Evolutionary conservation across 768 basidiomycete species (phyloP).

Genomic region (Mycena filopes): DNA sequence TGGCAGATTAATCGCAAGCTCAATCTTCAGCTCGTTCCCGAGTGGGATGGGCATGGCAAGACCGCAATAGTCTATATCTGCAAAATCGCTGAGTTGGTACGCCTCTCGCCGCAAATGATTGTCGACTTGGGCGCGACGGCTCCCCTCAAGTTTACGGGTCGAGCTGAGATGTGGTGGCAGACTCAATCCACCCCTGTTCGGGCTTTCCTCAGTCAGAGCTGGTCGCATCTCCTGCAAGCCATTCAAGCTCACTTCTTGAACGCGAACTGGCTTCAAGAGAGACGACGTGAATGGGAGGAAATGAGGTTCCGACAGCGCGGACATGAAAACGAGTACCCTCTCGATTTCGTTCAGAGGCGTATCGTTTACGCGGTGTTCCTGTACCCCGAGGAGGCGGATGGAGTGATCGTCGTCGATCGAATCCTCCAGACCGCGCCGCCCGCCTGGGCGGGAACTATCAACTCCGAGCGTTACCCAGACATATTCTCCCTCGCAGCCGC

Average conservation of each 20-base stretch:
- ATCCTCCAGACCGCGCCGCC: not conserved
- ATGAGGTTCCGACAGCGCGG: conserved; percentile 10
- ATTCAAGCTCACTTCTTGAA: conserved; percentile 19
- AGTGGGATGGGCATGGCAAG: conserved; percentile 9
- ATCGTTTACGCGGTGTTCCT: not conserved
- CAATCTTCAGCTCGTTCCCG: not conserved
- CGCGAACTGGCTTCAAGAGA: not conserved
- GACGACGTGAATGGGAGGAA: not conserved
- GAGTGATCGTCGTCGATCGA: not conserved
- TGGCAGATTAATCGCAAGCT: conserved; percentile 17
- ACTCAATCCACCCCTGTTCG: not conserved
- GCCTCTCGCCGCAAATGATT: conserved; percentile 13
- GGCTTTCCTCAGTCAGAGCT: conserved; percentile 7
- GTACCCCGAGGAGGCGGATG: not conserved
- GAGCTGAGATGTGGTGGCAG: conserved; percentile 1
- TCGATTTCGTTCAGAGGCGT: conserved; percentile 10
- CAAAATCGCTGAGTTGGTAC: conserved; percentile 1
- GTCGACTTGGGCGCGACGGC: conserved; percentile 9
- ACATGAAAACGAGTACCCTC: not conserved
- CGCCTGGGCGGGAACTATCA: not conserved
- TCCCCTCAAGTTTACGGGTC: conserved; percentile 8
- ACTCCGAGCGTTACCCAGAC: not conserved
- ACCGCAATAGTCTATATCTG: conserved; percentile 2
- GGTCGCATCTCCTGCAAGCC: not conserved
- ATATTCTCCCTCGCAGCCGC: conserved; percentile 8